Conservation (phyloP, 1,284 basidiomycete genomes). For the Sporisorium graminicola region DNA sequence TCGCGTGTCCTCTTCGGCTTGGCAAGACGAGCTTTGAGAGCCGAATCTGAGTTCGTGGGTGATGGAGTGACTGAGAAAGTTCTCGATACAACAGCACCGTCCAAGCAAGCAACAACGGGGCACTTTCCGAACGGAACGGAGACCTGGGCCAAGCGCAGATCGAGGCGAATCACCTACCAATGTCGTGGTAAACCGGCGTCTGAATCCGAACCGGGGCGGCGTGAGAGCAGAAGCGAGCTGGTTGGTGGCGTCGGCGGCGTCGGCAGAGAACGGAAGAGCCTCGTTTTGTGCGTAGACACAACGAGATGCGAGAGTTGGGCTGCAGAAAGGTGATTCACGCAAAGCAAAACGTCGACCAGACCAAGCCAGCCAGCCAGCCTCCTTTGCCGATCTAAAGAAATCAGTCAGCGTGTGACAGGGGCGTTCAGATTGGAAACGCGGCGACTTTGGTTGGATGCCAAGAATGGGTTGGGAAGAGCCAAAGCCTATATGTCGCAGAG, state of each 20-base stretch:
- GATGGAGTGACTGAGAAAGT: conserved; percentile 1
- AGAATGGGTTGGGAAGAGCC: not conserved
- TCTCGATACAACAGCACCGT: not conserved
- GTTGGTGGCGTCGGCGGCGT: conserved; percentile 8
- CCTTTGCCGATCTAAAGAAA: conserved; percentile 7
- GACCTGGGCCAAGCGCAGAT: not conserved
- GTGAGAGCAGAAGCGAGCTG: not conserved
- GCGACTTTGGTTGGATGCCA: not conserved
- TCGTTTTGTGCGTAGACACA: not conserved
- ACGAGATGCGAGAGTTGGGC: not conserved
- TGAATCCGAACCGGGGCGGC: not conserved
- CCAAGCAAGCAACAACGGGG: not conserved
- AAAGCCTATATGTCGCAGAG: not conserved
- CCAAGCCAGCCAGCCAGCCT: conserved; percentile 10
- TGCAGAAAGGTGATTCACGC: conserved; percentile 4
- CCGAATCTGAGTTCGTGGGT: not conserved
- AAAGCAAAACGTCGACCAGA: not conserved
- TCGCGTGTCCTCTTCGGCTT: conserved; percentile 8
- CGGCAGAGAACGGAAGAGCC: not conserved
- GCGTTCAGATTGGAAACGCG: conserved; percentile 5
- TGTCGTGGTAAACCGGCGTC: not conserved
- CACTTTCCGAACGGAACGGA: not conserved
- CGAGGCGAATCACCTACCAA: not conserved
- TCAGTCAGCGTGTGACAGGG: conserved; percentile 38
- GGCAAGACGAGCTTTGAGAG: too few relatives aligned